Conservation (phyloP, 257 asterid genomes). For the Solanum megistacrolobum region DNA sequence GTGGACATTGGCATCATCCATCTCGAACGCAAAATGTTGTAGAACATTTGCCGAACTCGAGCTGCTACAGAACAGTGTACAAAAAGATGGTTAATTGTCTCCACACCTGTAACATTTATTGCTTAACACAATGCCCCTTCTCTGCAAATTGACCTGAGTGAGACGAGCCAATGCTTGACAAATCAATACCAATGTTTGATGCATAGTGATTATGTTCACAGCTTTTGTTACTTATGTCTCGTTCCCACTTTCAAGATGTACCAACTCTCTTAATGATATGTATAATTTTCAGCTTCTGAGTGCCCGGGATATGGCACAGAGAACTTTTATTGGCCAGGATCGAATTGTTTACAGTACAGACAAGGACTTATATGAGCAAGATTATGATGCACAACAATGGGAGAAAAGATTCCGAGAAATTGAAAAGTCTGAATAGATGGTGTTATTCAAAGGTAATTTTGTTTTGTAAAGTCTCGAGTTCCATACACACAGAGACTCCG, state of each 20-base stretch:
- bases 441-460: not conserved
- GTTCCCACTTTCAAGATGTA: not conserved
- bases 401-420: conserved; percentile 63
- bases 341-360: conserved; percentile 80
- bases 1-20: not conserved
- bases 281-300: conserved; percentile 52
- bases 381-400: conserved; percentile 74
- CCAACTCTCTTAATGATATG: not conserved
- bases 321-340: conserved; percentile 75
- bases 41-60: not conserved
- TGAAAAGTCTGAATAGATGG: conserved; percentile 39
- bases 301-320: conserved; percentile 94
- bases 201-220: not conserved
- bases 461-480: not conserved
- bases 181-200: not conserved
- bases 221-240: not conserved
- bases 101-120: not conserved
- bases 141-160: not conserved
- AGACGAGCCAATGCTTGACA: not conserved
- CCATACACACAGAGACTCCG: not conserved
- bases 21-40: not conserved
- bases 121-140: not conserved
- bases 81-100: not conserved
- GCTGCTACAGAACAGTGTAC: not conserved
- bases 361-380: conserved; percentile 68